These are phyloP conservation scores for Leonotis leonurus DNA, from an alignment of 257 asterid genomes.

Conservation along the genomic window DNA sequence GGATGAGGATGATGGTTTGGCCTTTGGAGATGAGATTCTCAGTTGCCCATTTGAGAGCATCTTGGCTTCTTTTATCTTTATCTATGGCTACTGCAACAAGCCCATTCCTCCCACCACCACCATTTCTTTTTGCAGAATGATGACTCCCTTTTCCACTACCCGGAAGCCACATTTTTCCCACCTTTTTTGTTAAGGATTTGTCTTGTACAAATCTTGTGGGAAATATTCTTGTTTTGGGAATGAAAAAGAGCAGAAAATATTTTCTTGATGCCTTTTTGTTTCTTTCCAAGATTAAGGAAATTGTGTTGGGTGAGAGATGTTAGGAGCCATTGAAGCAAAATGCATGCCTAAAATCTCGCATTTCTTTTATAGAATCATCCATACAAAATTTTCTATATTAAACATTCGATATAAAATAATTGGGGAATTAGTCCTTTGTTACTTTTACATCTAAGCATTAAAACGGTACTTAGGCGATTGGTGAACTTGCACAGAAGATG, in stretches of 20 bases:
- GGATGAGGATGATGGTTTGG: slow-evolving; percentile 77
- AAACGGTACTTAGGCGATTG: too few species aligned
- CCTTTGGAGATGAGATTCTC: slow-evolving; percentile 66
- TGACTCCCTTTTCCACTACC: slow-evolving; percentile 22
- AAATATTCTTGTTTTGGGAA: neutral
- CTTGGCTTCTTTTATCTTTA: slow-evolving; percentile 78
- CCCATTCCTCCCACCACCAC: slow-evolving; percentile 50
- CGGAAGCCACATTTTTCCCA: slow-evolving; percentile 53
- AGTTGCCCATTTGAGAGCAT: slow-evolving; percentile 74
- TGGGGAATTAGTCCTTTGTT: too few species aligned
- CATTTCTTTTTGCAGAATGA: slow-evolving; percentile 11
- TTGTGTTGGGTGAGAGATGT: slow-evolving; percentile 14
- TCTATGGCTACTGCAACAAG: slow-evolving; percentile 85
- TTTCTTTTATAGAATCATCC: slow-evolving; percentile 9
- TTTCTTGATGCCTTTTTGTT: slow-evolving; percentile 9
- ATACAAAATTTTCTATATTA: neutral
- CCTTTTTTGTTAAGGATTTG: neutral
- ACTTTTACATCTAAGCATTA: too few species aligned
- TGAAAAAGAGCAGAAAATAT: neutral
- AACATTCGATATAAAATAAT: too few species aligned
- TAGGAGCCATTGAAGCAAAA: slow-evolving; percentile 19
- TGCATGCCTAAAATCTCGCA: slow-evolving; percentile 31
- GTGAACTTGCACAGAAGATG: neutral
- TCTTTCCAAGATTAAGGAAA: neutral
- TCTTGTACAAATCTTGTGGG: neutral